Evolutionary conservation across 805 yeast genomes (phyloP).

Genomic region (Teunomyces lycoperdinae): DNA sequence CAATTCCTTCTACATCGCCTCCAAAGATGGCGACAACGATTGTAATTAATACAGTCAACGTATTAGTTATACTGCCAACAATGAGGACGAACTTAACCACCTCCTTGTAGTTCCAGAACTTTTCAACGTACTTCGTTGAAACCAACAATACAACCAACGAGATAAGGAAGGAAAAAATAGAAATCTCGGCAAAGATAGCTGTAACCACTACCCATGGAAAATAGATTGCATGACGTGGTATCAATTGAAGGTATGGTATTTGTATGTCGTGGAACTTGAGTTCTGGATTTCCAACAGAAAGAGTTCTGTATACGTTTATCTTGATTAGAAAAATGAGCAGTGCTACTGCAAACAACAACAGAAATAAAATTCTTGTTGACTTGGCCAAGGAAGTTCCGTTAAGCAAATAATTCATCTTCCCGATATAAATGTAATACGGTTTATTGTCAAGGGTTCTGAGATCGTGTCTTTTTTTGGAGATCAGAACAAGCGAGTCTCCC

Average conservation of each 20-base stretch:
- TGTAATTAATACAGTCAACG: slow-evolving; percentile 45
- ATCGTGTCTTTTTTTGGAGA: neutral
- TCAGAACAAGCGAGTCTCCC: too few species aligned
- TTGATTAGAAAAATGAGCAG: slow-evolving; percentile 41
- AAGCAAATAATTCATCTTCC: slow-evolving; percentile 1
- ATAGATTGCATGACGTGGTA: slow-evolving; percentile 53
- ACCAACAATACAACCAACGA: slow-evolving; percentile 36
- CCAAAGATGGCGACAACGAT: slow-evolving; percentile 35
- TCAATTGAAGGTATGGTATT: slow-evolving; percentile 60
- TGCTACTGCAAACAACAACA: slow-evolving; percentile 39
- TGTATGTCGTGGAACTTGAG: slow-evolving; percentile 37
- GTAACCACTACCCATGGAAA: slow-evolving; percentile 66
- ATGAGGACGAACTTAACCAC: slow-evolving; percentile 50
- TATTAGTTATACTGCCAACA: slow-evolving; percentile 56
- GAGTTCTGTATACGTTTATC: slow-evolving; percentile 24
- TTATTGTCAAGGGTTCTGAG: neutral
- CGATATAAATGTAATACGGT: neutral
- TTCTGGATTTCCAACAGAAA: slow-evolving; percentile 12
- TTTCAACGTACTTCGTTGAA: slow-evolving; percentile 47
- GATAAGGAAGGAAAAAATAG: slow-evolving; percentile 43
- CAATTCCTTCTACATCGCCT: slow-evolving; percentile 36
- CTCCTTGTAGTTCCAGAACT: slow-evolving; percentile 50
- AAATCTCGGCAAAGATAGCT: slow-evolving; percentile 62
- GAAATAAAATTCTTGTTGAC: slow-evolving; percentile 46
- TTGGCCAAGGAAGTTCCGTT: slow-evolving; percentile 30